Base-by-base conservation (phyloP, 352 stramenopile genomes). In the Globisporangium perplexum region DNA sequence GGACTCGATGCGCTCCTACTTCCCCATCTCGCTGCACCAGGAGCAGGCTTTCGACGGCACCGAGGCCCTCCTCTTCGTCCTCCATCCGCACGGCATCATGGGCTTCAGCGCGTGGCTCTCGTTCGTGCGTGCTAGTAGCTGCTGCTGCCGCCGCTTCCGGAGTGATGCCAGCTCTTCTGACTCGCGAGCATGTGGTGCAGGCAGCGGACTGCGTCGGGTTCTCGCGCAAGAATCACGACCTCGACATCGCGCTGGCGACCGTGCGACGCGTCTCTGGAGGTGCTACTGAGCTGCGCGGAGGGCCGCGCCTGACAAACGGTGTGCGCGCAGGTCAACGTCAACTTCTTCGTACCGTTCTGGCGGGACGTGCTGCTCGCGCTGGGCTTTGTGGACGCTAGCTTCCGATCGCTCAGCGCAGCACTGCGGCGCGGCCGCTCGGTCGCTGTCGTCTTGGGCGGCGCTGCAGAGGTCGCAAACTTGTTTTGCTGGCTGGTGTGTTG, bases 331-430 rank as follows among this genome's bases (percentile, higher is more conserved):
- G 48, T 83, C 12, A 66, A 65, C 22, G 23, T 77, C 42, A 80
- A 83, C 60, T 86, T 86, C 44, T 62, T 59, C 51, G 6, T 75
- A 7, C 74, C 74, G 5, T 72, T 86, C 49, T 83, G 71, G 74
- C 51, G 70, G 5, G 74, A 86, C 42, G 74, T n/a, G n/a, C n/a
- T n/a, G n/a, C n/a, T n/a, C n/a, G n/a, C n/a, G n/a, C n/a, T n/a
- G n/a, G n/a, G n/a, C n/a, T n/a, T n/a, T n/a, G n/a, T n/a, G n/a
- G n/a, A n/a, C n/a, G n/a, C n/a, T n/a, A n/a, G n/a, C n/a, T n/a
- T n/a, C n/a, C n/a, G n/a, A n/a, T n/a, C n/a, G n/a, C n/a, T n/a
- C n/a, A n/a, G n/a, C n/a, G n/a, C n/a, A n/a, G n/a, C n/a, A n/a
- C n/a, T n/a, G n/a, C n/a, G n/a, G n/a, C n/a, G n/a, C n/a, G n/a